A percentile compares a stretch with the other conserved stretches of the same genome.
Evolutionary conservation across 176 grass and related monocot genomes (phyloP).

Genomic region (Tillandsia fasciculata): DNA sequence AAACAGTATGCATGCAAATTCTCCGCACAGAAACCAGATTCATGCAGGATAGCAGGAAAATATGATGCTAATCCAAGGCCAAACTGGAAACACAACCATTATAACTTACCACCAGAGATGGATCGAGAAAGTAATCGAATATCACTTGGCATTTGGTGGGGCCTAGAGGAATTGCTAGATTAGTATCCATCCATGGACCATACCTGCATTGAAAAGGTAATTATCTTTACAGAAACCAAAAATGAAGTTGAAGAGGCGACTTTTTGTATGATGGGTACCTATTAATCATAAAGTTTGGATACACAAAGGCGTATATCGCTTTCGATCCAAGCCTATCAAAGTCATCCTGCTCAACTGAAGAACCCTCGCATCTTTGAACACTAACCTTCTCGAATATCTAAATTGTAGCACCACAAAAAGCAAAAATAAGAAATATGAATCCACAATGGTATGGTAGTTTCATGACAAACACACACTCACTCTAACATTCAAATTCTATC

Average conservation of each 20-base stretch:
- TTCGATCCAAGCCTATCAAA: slow-evolving; percentile 63
- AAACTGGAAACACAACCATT: neutral
- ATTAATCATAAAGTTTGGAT: slow-evolving; percentile 98
- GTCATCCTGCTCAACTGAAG: slow-evolving; percentile 23
- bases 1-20: too few relatives aligned
- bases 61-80: too few relatives aligned
- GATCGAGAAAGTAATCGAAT: slow-evolving; percentile 94
- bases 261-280: slow-evolving; percentile 35
- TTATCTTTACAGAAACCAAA: neutral
- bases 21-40: too few relatives aligned
- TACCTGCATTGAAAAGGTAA: slow-evolving; percentile 42
- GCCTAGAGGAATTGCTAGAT: slow-evolving; percentile 68
- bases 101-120: slow-evolving; percentile 46
- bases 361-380: slow-evolving; percentile 77
- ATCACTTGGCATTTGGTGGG: slow-evolving; percentile 69
- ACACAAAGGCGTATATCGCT: slow-evolving; percentile 88
- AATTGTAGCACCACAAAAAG: slow-evolving; percentile 15
- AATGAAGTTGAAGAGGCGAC: neutral
- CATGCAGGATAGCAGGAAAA: too few relatives aligned
- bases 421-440: slow-evolving; percentile 9
- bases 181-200: slow-evolving; percentile 99
- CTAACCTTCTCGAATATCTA: slow-evolving; percentile 88
- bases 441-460: slow-evolving; percentile 3
- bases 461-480: neutral
- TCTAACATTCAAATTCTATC: too few relatives aligned